Conservation (phyloP, 2,329 filamentous ascomycete genomes). For the Thelonectria olida region DNA sequence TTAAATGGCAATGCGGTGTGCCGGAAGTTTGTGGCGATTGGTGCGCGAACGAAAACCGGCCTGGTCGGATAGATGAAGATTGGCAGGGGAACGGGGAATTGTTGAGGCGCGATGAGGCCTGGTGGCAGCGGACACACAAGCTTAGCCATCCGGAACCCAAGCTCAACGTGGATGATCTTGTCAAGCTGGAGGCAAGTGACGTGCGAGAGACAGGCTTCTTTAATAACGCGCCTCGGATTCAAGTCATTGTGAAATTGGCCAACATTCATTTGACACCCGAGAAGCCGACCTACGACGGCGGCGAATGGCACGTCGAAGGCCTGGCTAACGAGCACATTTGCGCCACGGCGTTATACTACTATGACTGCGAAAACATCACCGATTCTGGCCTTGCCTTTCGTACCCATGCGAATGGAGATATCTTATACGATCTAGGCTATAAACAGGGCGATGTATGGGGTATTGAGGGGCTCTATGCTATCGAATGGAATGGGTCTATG, state of each 20-base stretch:
- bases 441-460: constrained; percentile 45
- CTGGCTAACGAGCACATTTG: constrained; percentile 69
- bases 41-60: no score
- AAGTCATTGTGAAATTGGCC: constrained; percentile 71
- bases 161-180: not conserved
- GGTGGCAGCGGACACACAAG: not conserved
- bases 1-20: not conserved
- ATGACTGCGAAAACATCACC: constrained; percentile 68
- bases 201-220: not conserved
- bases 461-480: constrained; percentile 48
- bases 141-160: not conserved
- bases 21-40: not conserved
- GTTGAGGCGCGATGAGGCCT: not conserved
- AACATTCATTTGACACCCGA: constrained; percentile 69
- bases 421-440: constrained; percentile 19
- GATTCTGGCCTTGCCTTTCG: constrained; percentile 60
- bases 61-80: no score
- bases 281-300: constrained; percentile 62
- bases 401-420: constrained; percentile 46
- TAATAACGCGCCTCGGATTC: constrained; percentile 49
- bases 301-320: constrained; percentile 66
- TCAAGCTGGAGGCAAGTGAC: not conserved
- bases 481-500: constrained; percentile 23
- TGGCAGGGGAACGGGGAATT: no score
- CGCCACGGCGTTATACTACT: constrained; percentile 70